Base-by-base conservation (phyloP, 176 grass and related monocot species). In the Eragrostis curvula region DNA sequence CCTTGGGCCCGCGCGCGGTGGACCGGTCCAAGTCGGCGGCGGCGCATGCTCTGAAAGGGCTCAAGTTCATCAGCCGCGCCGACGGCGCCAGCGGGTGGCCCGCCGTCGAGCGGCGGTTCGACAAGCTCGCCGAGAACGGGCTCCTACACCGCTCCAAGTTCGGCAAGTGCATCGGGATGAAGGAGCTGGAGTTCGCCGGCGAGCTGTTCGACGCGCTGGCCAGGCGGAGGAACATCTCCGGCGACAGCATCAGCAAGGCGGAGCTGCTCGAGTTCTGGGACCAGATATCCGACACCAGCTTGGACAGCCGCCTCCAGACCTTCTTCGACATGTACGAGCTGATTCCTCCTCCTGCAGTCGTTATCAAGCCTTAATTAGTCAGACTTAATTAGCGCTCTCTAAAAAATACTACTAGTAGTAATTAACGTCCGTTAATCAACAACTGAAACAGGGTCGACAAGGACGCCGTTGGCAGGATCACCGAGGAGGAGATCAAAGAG, bases 181-280 rank as follows among this genome's bases (percentile, higher is more conserved):
- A 80, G 81, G 95, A 90, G 60, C 73, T 56, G 32, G 92, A 83
- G 56, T 98, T 98, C 86, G 95, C 92, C 18, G 86, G 81, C 40
- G 88, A 94, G 83, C 88, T 98, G 29, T 98, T 98, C 53, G 86
- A 98, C 86, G 95, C 92, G 56, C 84, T 98, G 41, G 70, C 88
- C 5, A 69, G 92, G 81, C 84, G 90, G 46, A 77, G 95, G 62
- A 87, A 89, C 87, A 98, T 98, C 63, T 60, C 70, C 40, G 84
- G 84, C 55, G 95, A 94, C 70, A 87, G 66, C 43, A 92, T 94
- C 76, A 94, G 85, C 81, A 98, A 94, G 74, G 85, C 84, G 11
- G 95, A 94, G 88, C 84, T 97, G 65, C 83, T 87, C 30, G 95
- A 97, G 61, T 97, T 94, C 83, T 97, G 92, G 95, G 90, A 97